These are phyloP conservation scores for Mortierella sp. DNA, from an alignment of 371 early-diverging fungal genomes.

Conservation along the genomic window DNA sequence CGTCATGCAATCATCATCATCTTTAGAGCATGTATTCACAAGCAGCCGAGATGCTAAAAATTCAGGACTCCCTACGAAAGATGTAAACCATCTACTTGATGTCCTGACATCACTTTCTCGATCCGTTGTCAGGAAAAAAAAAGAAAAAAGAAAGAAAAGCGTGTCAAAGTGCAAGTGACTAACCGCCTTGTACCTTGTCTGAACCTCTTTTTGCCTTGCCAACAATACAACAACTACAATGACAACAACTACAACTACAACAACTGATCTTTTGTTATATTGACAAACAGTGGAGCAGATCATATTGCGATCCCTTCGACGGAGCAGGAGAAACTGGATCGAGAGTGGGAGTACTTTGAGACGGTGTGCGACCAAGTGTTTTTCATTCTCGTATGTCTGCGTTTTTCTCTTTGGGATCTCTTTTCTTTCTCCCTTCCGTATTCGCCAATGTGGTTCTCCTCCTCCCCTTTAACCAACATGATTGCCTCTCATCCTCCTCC, in stretches of 20 bases:
- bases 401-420: neutral
- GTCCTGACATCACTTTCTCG: neutral
- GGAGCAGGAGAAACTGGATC: slow-evolving; percentile 49
- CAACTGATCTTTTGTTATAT: neutral
- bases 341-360: slow-evolving; percentile 54
- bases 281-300: slow-evolving; percentile 31
- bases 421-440: neutral
- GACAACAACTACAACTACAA: too few species aligned
- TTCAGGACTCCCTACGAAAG: slow-evolving; percentile 33
- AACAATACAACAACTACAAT: too few species aligned
- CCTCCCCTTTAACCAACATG: too few species aligned
- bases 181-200: neutral
- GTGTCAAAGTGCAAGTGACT: neutral
- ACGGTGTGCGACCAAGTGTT: slow-evolving; percentile 52
- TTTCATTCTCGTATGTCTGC: slow-evolving; percentile 33
- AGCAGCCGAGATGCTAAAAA: slow-evolving; percentile 44
- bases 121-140: neutral
- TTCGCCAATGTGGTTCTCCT: too few species aligned
- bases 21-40: slow-evolving; percentile 50
- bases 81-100: slow-evolving; percentile 15
- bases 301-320: slow-evolving; percentile 46
- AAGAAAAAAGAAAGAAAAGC: too few species aligned
- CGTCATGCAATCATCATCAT: neutral
- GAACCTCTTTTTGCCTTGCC: neutral
- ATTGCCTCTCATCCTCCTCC: neutral